Percentiles rank a stretch among this genome's conserved stretches.
Conservation (phyloP, 176 grass and related monocot genomes). For the Otatea glauca region DNA sequence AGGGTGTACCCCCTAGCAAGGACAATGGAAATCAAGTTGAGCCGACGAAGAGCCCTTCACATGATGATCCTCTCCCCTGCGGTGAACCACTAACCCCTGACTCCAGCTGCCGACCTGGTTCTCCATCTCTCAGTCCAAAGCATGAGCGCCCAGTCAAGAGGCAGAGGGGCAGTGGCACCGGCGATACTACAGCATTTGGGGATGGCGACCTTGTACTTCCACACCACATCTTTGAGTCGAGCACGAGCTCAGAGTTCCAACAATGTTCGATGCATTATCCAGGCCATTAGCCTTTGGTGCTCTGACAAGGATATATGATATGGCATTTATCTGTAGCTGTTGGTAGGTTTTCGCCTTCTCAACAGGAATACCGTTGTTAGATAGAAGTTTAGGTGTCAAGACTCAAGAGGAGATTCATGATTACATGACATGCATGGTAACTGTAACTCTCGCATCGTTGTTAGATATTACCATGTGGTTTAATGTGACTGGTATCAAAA, state of each 20-base stretch:
- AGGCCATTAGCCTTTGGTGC: constrained; percentile 25
- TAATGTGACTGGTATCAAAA: constrained; percentile 15
- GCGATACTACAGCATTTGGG: not conserved
- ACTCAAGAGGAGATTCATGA: constrained; percentile 6
- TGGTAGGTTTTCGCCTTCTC: constrained; percentile 30
- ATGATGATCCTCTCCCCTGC: constrained; percentile 47
- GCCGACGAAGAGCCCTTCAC: constrained; percentile 42
- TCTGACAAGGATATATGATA: constrained; percentile 15
- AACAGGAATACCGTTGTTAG: constrained; percentile 42
- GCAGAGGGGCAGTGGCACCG: not conserved
- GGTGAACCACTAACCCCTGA: constrained; percentile 73
- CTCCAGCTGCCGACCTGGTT: constrained; percentile 49
- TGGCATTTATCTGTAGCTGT: not conserved
- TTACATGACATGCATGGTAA: constrained; percentile 18
- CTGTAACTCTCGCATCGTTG: constrained; percentile 12
- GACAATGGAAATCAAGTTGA: constrained; percentile 28
- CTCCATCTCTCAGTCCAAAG: constrained; percentile 52
- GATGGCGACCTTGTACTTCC: constrained; percentile 52
- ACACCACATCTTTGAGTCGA: constrained; percentile 68
- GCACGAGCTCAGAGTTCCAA: constrained; percentile 62
- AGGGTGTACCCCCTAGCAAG: constrained; percentile 29
- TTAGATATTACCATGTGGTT: constrained; percentile 8
- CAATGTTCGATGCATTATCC: constrained; percentile 44
- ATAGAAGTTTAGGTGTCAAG: constrained; percentile 28
- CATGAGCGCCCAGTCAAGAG: constrained; percentile 47